These are phyloP conservation scores for Aspergillus japonicus DNA, from an alignment of 2,329 filamentous ascomycete genomes.

Conservation along the genomic window DNA sequence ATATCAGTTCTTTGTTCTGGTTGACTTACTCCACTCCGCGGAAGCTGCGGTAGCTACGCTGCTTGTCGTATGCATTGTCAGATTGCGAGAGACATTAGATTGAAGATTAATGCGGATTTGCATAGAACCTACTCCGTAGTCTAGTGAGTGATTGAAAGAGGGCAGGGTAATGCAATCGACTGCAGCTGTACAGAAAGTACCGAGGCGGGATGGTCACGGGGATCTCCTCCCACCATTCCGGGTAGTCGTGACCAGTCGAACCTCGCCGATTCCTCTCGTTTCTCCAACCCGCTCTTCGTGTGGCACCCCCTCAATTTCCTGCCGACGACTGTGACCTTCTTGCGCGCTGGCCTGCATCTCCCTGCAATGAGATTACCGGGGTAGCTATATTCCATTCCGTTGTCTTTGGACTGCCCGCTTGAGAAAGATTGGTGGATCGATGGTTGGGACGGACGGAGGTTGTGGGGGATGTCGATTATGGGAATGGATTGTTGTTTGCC, in stretches of 20 bases:
- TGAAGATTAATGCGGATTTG: not conserved
- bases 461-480: not conserved
- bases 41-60: not conserved
- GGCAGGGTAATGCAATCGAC: not conserved
- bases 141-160: not conserved
- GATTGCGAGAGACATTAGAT: not conserved
- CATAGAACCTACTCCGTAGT: no score
- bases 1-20: not conserved
- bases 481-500: conserved; percentile 2
- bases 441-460: not conserved
- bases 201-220: conserved; percentile 1
- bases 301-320: not conserved
- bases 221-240: conserved; percentile 3
- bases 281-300: not conserved
- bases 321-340: not conserved
- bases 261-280: conserved; percentile 1
- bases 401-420: not conserved
- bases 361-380: not conserved
- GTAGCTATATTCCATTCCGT: not conserved
- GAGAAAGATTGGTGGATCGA: not conserved
- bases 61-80: not conserved
- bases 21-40: not conserved
- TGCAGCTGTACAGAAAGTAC: not conserved
- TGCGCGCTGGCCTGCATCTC: not conserved
- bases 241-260: conserved; percentile 1